Base-by-base conservation (phyloP, 495 filamentous ascomycete species). In the Podospora pseudoanserina region DNA sequence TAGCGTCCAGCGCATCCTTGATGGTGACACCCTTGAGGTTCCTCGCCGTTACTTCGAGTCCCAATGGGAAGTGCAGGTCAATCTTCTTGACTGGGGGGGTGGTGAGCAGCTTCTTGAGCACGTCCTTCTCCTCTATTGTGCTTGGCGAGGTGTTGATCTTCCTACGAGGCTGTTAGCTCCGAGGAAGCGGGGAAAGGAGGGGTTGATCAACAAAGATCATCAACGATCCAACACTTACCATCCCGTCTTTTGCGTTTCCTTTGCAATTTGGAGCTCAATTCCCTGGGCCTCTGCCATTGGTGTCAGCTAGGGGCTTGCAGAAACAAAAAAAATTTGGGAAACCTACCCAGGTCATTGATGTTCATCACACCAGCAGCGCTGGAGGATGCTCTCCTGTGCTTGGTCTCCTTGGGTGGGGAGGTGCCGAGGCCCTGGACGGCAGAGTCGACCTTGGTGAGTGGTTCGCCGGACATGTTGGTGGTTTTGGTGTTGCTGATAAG, bases 21-120 rank as follows among this genome's bases (percentile, higher is more conserved):
- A 97, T 92, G 54, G 93, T 97, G 70, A 97, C 92, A 49, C 93
- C 93, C 78, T 94, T 94, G 68, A 91, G 79, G 78, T 97, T 97
- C 70, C 93, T 86, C 70, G 93, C 93, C 54, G 91, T 92, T 73
- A 97, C 91, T 70, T 93, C 89, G 7, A 93, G 82, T n/a, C 93
- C 93, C 53, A 94, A 83, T 5, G 91, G 89, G 85, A 94, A 96
- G 77, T 92, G 87, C 13, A 97, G 84, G 82, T 96, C 92, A 80
- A 97, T 91, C 82, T 93, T 94, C 86, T 94, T 96, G 80, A 97
- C 89, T 9, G 89, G 88, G 53, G 93, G 93, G 23, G 79, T 88
- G 76, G 90, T 86, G 71, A 97, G 90, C 61, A 86, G 79, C 78
- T 95, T 90, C 80, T 91, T 92, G 65, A 97, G 88, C 57, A 85